Base-by-base conservation (phyloP, 257 asterid species). In the Solanum pinnatisectum region DNA sequence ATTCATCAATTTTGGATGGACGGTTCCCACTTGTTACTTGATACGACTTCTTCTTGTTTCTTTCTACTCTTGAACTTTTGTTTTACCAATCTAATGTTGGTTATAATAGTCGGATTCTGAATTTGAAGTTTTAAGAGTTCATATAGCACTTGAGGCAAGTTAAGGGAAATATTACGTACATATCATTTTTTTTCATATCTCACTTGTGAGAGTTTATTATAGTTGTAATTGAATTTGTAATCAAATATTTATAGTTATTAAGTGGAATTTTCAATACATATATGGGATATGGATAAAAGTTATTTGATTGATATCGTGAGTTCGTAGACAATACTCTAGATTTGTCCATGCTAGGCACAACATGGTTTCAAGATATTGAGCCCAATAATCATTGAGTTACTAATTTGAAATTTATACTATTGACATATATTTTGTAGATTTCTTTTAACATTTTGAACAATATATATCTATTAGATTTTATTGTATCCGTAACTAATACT, bases 1-100 rank as follows among this genome's bases (percentile, higher is more conserved):
- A 76, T 22, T 76, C 52, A 36, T 1, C 65, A 79, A 44, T 44
- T 49, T 82, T 82, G 44, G 85, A 82, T 30, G 85, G 85, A 82
- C 85, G 85, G 44, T 10, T 82, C 20, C 70, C 5, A 49, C 85
- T 46, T 81, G 85, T n/a, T 81, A 6, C 30, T 46, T 46, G 27
- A 81, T 46, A 46, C 40, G 42, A 79, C 42, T 49, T 79, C 25
- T 46, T 81, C 63, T 49, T 49, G 85, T 49, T 81, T 15, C 20
- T 49, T 81, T 49, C 18, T 82, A 44, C 70, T 49, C 27, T 9
- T 30, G 18, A 49, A 16, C 10, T 82, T 82, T 52, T 2, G 15
- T 81, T 82, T 82, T 81, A 46, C 20, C 70, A 1, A 74, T n/a
- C 59, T 37, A 23, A 12, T 25, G 8, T 3, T 67, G 1, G 35